Percentiles rank a stretch among this genome's conserved stretches.
Evolutionary conservation across 371 early-diverging fungal species (phyloP).

Genomic region (Apophysomyces trapeziformis): DNA sequence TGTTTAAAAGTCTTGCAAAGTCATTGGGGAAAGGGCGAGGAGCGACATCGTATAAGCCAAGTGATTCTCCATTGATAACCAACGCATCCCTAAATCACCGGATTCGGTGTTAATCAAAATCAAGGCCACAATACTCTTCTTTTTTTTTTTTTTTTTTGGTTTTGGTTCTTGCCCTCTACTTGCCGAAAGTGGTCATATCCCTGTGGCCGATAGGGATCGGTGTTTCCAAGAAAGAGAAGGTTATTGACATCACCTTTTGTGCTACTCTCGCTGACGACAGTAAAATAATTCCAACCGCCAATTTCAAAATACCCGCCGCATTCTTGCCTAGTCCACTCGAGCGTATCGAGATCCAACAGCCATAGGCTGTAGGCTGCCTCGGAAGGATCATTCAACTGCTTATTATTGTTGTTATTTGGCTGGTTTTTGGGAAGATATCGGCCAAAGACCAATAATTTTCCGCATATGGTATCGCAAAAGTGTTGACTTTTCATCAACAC

Average conservation of each 20-base stretch:
- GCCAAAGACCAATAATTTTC: conserved; percentile 61
- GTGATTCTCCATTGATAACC: conserved; percentile 57
- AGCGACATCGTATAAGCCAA: conserved; percentile 61
- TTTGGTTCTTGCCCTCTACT: neutral
- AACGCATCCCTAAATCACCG: conserved; percentile 44
- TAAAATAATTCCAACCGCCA: conserved; percentile 69
- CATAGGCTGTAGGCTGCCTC: conserved; percentile 57
- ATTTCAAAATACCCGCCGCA: conserved; percentile 56
- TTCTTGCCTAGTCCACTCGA: conserved; percentile 64
- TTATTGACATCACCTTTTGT: conserved; percentile 19
- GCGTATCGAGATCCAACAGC: conserved; percentile 62
- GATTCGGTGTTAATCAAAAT: neutral
- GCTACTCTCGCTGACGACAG: conserved; percentile 37
- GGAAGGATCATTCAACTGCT: conserved; percentile 7
- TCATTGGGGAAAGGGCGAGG: conserved; percentile 46
- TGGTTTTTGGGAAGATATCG: conserved; percentile 32
- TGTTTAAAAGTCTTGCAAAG: conserved; percentile 53
- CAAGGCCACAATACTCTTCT: neutral
- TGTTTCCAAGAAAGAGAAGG: conserved; percentile 56
- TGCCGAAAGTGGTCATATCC: conserved; percentile 64
- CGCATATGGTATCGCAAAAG: conserved; percentile 64
- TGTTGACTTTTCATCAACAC: conserved; percentile 65
- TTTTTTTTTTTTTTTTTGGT: neutral
- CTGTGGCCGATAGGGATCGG: conserved; percentile 55
- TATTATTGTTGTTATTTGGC: conserved; percentile 16